Evolutionary conservation across 768 basidiomycete species (phyloP).

Genomic region (Hemileccinum rubropunctum): DNA sequence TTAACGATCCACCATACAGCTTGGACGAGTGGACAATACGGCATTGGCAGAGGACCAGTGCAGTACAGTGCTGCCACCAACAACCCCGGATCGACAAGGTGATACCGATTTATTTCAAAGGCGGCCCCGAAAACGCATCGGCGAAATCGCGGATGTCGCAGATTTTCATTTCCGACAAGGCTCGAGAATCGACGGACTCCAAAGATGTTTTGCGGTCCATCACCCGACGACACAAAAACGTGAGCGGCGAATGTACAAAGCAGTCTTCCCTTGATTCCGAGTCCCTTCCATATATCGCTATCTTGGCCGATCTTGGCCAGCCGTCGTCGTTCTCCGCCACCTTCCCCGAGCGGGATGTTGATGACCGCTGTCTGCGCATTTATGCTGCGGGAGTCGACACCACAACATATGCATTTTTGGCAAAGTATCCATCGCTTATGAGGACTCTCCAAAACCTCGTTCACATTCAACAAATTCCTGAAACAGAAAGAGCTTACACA

Average conservation of each 20-base stretch:
- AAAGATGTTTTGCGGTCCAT: neutral
- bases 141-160: conserved; percentile 3
- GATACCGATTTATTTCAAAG: conserved; percentile 12
- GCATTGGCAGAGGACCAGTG: conserved; percentile 10
- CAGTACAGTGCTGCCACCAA: conserved; percentile 8
- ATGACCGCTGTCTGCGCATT: conserved; percentile 3
- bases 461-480: too few species aligned
- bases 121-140: neutral
- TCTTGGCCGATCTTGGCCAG: neutral
- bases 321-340: neutral
- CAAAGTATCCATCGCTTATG: neutral
- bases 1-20: neutral
- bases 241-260: neutral
- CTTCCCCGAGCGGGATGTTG: neutral
- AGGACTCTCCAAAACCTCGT: neutral
- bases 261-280: conserved; percentile 6
- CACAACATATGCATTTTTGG: conserved; percentile 11
- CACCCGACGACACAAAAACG: neutral
- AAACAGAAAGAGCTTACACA: neutral
- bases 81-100: conserved; percentile 11
- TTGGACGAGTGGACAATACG: conserved; percentile 6
- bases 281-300: neutral
- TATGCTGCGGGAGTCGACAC: too few species aligned
- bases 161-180: conserved; percentile 20
- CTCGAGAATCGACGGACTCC: too few species aligned